Evolutionary conservation across 352 stramenopile species (phyloP).

Genomic region (Phytophthora crassamura): DNA sequence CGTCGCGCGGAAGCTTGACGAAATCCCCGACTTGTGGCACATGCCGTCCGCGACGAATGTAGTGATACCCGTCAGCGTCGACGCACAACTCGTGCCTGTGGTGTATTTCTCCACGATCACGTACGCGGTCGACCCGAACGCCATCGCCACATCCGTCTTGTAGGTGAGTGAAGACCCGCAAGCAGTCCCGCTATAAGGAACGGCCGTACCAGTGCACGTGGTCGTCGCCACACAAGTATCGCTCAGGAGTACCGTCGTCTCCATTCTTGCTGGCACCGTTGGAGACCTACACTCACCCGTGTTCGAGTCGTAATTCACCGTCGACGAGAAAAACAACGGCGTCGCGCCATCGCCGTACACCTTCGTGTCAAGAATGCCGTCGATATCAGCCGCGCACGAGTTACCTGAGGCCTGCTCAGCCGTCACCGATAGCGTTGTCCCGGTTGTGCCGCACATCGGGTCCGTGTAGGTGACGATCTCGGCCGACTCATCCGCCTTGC

Average conservation of each 20-base stretch:
- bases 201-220: background rate
- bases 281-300: background rate
- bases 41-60: slow-evolving; percentile 13
- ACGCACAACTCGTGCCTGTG: slow-evolving; percentile 1
- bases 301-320: slow-evolving; percentile 6
- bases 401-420: background rate
- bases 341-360: slow-evolving; percentile 1
- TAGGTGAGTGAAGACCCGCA: slow-evolving; percentile 4
- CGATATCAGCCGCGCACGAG: background rate
- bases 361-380: slow-evolving; percentile 5
- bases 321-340: background rate
- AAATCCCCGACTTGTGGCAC: slow-evolving; percentile 10
- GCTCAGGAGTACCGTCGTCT: too few species aligned
- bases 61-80: slow-evolving; percentile 1
- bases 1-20: slow-evolving; percentile 6
- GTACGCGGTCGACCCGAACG: slow-evolving; percentile 6
- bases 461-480: slow-evolving; percentile 2
- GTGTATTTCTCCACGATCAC: slow-evolving; percentile 21
- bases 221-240: background rate
- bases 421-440: background rate
- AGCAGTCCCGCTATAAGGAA: background rate
- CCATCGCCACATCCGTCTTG: slow-evolving; percentile 4
- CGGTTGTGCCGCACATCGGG: background rate
- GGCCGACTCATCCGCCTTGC: background rate
- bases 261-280: background rate